These are phyloP conservation scores for Eucalyptus decipiens DNA, from an alignment of 345 rosid genomes.

Conservation along the genomic window DNA sequence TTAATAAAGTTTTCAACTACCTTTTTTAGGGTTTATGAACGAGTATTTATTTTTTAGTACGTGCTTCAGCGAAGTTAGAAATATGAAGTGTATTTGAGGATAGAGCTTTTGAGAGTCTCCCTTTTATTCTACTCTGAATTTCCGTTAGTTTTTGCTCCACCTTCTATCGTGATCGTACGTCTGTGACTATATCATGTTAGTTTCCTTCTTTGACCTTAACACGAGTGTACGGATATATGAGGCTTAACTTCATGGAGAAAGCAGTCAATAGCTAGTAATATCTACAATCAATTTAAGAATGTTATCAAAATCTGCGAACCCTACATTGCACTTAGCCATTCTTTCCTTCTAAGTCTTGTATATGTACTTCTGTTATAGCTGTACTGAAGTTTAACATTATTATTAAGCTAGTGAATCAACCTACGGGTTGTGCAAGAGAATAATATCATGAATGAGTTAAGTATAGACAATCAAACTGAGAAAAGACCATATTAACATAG, in stretches of 20 bases:
- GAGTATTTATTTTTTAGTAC: neutral
- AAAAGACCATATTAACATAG: neutral
- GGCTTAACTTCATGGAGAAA: neutral
- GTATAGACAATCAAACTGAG: neutral
- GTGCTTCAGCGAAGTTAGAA: neutral
- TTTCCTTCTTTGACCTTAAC: neutral
- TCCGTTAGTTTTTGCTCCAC: neutral
- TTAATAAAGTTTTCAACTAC: too few species aligned
- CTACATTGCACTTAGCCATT: neutral
- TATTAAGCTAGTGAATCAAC: neutral
- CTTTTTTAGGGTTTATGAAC: neutral
- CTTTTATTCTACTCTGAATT: neutral
- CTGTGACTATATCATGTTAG: neutral
- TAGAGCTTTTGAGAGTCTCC: neutral
- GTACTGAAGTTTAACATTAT: neutral
- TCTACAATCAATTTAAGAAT: neutral
- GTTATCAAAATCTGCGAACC: neutral
- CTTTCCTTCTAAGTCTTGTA: neutral
- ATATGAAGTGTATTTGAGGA: neutral
- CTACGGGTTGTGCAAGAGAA: neutral
- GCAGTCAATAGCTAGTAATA: neutral
- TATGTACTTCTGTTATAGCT: neutral
- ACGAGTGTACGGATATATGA: neutral
- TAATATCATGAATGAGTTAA: neutral
- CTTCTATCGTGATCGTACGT: neutral